phyloP scores from a whole-genome alignment of 148 eudicot genomes.

The Amaranthus palmeri region DNA sequence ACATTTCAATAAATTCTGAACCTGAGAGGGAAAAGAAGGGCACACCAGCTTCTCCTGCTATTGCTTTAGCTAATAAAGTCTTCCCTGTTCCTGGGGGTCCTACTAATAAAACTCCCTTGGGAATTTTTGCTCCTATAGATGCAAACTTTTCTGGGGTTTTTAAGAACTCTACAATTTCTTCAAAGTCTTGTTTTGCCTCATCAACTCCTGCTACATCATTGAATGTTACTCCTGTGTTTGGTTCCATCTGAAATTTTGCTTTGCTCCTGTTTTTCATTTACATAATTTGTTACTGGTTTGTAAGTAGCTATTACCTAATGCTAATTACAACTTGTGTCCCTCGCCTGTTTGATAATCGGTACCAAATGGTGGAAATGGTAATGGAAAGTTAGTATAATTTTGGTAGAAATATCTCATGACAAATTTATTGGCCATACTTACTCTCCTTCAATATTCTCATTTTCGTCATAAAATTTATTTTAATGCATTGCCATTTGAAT shows the following conservation, averaged over 20 bases:
- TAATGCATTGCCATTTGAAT: too few species aligned
- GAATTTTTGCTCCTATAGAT: conserved; percentile 71
- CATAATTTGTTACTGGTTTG: too few species aligned
- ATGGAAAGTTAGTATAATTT: too few species aligned
- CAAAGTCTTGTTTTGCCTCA: conserved; percentile 86
- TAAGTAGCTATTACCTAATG: too few species aligned
- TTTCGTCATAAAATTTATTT: too few species aligned
- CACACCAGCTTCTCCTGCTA: conserved; percentile 82
- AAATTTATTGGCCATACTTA: too few species aligned
- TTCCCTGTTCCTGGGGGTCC: conserved; percentile 91
- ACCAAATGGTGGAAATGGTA: too few species aligned
- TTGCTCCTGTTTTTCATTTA: conserved; percentile 57
- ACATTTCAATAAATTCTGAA: conserved; percentile 85
- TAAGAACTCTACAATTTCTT: conserved; percentile 73
- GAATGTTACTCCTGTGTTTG: conserved; percentile 85
- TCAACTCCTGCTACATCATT: conserved; percentile 86
- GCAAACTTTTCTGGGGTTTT: conserved; percentile 67
- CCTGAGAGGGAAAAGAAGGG: conserved; percentile 81
- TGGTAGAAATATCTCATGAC: too few species aligned
- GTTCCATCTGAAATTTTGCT: conserved; percentile 88
- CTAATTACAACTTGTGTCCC: too few species aligned
- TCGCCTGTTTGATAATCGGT: too few species aligned
- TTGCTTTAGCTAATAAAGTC: conserved; percentile 76
- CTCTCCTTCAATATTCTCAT: too few species aligned
- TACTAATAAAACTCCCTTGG: conserved; percentile 65